Evolutionary conservation across 208 protist genomes (phyloP).

Genomic region (Leptomonas pyrrhocoris): DNA sequence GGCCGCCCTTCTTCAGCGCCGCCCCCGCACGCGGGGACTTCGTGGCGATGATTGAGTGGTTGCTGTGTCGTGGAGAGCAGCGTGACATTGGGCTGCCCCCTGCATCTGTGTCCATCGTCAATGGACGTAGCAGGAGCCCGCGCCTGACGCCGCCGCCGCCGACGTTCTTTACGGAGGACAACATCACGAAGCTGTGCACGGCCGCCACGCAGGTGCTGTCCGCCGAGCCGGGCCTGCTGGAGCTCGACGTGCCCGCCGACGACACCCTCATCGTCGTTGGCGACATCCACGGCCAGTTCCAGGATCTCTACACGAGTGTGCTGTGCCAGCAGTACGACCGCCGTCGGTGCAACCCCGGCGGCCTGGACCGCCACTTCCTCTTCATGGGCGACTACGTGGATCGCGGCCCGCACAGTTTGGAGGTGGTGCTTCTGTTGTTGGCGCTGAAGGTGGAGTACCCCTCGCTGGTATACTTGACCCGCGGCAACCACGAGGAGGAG

Average conservation of each 20-base stretch:
- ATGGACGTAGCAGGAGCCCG: background rate
- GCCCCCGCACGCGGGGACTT: constrained; percentile 31
- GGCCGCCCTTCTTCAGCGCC: constrained; percentile 20
- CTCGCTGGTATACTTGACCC: constrained; percentile 71
- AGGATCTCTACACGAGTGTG: constrained; percentile 66
- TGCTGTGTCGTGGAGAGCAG: constrained; percentile 29
- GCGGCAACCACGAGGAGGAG: constrained; percentile 89
- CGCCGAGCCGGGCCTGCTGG: constrained; percentile 42
- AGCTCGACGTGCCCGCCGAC: constrained; percentile 33
- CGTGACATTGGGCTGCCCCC: constrained; percentile 11
- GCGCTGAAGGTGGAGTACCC: constrained; percentile 87
- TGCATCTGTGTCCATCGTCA: background rate
- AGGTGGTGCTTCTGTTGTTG: constrained; percentile 74
- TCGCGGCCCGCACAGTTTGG: constrained; percentile 53
- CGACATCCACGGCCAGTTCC: constrained; percentile 84
- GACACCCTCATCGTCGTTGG: constrained; percentile 81
- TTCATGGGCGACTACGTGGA: constrained; percentile 99
- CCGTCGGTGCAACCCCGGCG: constrained; percentile 33
- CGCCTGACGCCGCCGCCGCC: constrained; percentile 12
- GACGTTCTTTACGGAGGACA: constrained; percentile 32
- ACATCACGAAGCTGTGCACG: constrained; percentile 43
- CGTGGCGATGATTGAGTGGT: constrained; percentile 36
- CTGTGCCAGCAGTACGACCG: constrained; percentile 66
- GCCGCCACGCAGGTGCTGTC: constrained; percentile 41
- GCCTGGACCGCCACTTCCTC: constrained; percentile 65